Evolutionary conservation across 805 yeast species (phyloP), one percentile per base, ranked within the genome.

Genomic region (Schwanniomyces sp.): DNA sequence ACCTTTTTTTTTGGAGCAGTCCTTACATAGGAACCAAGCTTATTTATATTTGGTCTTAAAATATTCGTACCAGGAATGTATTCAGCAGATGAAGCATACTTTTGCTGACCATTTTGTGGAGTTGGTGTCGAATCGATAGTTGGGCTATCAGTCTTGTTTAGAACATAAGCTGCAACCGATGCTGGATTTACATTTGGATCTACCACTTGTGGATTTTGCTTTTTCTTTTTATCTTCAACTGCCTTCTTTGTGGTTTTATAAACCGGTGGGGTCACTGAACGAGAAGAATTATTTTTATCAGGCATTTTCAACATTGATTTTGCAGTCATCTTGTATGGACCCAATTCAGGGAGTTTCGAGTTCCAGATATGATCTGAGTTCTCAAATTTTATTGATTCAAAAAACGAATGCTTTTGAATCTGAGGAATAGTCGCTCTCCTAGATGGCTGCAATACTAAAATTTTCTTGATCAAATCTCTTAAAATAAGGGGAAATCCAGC

Each of bases 231-330:
- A 5, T 56, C 56, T 28, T 56, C 58, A 25, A 28, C 37, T 40
- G 41, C 42, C 38, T 34, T 47, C 54, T 45, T 37, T 47, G 29
- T 27, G 2, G 21, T 41, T 28, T 45, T 45, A 3, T 50, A 49
- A 17, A 43, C 40, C 3, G 34, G 18, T 11, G 50, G 41, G 18
- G 53, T 59, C 34, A 56, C 52, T 41, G 48, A 58, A 4, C 60
- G 46, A 12, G 50, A 41, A 12, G 58, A 28, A 39, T 53, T 55
- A 8, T 48, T 26, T 25, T 62, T 41, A 38, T 67, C 66, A 0
- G 92, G 91, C 34, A 86, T 73, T 30, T 88, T 85, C 68, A 84
- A 79, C 94, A 88, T 87, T 1, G 92, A 80, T 58, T 84, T 82
- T 0, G 94, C 94, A 44, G 79, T 79, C 65, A 88, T 75, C 49